Base-by-base conservation (phyloP, 257 asterid genomes). In the Apocynum venetum region DNA sequence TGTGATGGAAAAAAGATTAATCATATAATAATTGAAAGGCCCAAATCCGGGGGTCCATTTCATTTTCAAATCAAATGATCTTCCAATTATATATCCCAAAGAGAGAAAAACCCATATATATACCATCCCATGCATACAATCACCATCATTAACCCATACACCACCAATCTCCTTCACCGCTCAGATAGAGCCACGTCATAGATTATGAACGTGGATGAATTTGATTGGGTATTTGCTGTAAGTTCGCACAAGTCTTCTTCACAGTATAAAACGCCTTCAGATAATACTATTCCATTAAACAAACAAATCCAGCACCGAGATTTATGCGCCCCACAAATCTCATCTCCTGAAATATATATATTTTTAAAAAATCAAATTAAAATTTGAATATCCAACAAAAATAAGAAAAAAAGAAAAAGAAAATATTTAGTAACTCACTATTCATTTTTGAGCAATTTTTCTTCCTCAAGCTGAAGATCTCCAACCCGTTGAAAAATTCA, bases 321-420 rank as follows among this genome's bases (percentile, higher is more conserved):
- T 60, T 43, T 83, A 78, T 76, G 85, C 85, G 66, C 83, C 85
- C 86, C 86, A 78, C 74, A 72, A 78, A 85, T 80, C 85, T 72
- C 80, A 82, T 78, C 83, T 70, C 38, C 83, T 36, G 65, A 35
- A 61, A n/a, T 14, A 12, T 48, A 12, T 65, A 20, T 15, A 53
- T 17, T 51, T n/a, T 6, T 1, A 25, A n/a, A 43, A 20, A 17
- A 75, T 25, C 31, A 63, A 63, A 2, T 8, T 0, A 35, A 55
- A 44, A 41, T 12, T 11, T 10, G 17, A 47, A 47, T 55, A 6
- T 51, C 15, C 1, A 2, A 31, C 0, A 1, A 31, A 38, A 25
- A 47, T 17, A 47, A 44, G 2, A 40, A 43, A 10, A 19, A 19
- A 68, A 2, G 41, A 68, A 43, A 10, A 0, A 19, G 20, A 8